A percentile compares a stretch with the other conserved stretches of the same genome.
These are phyloP conservation scores for Pythium aristosporum DNA, from an alignment of 352 stramenopile species.

Conservation along the genomic window DNA sequence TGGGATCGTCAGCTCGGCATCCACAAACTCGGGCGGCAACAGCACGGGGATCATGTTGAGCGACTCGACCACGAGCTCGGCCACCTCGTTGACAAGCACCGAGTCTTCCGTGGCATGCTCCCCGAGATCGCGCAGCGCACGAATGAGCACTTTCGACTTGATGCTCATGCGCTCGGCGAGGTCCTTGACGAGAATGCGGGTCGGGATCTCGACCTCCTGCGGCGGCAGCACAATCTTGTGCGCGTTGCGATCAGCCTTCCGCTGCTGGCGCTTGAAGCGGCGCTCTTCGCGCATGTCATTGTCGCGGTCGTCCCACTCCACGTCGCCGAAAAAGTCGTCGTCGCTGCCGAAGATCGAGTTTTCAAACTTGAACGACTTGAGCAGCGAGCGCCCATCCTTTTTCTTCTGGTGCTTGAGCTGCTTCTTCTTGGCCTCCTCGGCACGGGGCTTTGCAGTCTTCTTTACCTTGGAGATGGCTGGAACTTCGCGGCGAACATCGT, in stretches of 20 bases:
- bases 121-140: conserved; percentile 60
- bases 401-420: conserved; percentile 74
- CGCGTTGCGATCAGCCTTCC: conserved; percentile 48
- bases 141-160: conserved; percentile 69
- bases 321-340: conserved; percentile 67
- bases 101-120: conserved; percentile 78
- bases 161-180: conserved; percentile 80
- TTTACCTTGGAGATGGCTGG: conserved; percentile 36
- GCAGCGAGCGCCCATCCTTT: conserved; percentile 63
- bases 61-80: conserved; percentile 79
- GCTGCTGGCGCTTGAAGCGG: conserved; percentile 55
- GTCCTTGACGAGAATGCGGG: conserved; percentile 67
- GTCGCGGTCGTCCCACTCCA: conserved; percentile 67
- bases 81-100: conserved; percentile 67
- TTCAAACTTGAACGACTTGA: conserved; percentile 86
- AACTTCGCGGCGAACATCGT: conserved; percentile 16
- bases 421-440: conserved; percentile 42
- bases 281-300: conserved; percentile 61
- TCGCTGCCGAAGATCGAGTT: conserved; percentile 81
- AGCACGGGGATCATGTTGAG: conserved; percentile 87
- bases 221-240: conserved; percentile 40
- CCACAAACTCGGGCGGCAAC: conserved; percentile 78
- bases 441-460: conserved; percentile 27
- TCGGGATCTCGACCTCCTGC: conserved; percentile 81
- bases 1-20: conserved; percentile 62